phyloP scores from a whole-genome alignment of 1,284 basidiomycete species.

The Trametes versicolor region DNA sequence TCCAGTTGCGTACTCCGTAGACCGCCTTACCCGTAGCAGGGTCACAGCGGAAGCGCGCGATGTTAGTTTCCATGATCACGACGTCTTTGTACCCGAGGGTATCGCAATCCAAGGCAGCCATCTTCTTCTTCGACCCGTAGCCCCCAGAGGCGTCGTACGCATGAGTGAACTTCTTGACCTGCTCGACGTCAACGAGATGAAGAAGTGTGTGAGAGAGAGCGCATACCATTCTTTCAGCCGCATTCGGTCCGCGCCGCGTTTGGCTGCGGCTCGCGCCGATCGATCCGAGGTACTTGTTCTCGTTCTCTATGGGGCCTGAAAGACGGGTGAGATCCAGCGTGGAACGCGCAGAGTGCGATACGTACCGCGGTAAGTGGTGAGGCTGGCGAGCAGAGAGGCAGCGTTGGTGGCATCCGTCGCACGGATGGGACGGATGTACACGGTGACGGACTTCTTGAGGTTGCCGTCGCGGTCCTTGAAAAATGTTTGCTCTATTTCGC shows the following conservation, averaged over 20 bases:
- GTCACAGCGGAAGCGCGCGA: not conserved
- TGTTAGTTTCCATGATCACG: not conserved
- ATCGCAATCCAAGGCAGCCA: not conserved
- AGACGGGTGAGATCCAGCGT: no score
- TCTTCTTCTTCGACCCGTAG: not conserved
- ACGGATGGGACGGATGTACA: no score
- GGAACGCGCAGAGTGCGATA: no score
- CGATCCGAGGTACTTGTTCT: no score
- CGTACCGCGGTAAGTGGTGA: no score
- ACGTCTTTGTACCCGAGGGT: not conserved
- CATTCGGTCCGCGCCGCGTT: no score
- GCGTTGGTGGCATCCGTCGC: no score
- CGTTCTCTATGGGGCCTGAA: not conserved
- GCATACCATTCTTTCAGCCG: no score
- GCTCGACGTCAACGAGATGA: not conserved
- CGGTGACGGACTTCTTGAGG: not conserved
- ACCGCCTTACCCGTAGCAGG: not conserved
- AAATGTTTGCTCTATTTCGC: not conserved
- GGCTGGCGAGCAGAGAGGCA: no score
- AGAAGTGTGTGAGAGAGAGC: no score
- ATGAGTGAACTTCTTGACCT: not conserved
- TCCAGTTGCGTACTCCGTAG: no score
- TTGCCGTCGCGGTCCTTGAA: not conserved
- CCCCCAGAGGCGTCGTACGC: not conserved
- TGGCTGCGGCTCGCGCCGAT: no score